Evolutionary conservation across 2,329 filamentous ascomycete genomes (phyloP).

Genomic region (Trichophyton mentagrophytes): DNA sequence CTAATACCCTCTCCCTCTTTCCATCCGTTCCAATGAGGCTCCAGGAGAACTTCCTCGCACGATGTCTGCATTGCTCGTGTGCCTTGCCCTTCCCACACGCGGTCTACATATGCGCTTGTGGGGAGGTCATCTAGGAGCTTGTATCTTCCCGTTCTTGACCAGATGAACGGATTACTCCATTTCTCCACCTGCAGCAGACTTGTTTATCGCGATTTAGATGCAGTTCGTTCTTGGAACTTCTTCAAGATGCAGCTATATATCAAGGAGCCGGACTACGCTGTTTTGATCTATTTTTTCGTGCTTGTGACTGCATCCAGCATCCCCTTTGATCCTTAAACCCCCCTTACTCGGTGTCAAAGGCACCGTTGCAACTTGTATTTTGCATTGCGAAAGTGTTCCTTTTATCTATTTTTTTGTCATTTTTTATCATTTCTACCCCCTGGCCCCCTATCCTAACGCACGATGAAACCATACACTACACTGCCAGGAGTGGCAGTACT

Average conservation of each 20-base stretch:
- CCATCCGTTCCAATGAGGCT: background rate
- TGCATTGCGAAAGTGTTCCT: background rate
- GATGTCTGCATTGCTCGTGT: background rate
- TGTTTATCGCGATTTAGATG: background rate
- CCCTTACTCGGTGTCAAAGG: background rate
- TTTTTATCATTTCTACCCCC: background rate
- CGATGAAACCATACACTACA: background rate
- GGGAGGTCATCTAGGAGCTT: background rate
- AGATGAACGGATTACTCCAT: slow-evolving; percentile 1
- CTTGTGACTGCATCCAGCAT: background rate
- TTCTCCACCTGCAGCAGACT: background rate
- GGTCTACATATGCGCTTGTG: background rate
- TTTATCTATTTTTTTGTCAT: background rate
- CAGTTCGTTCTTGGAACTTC: background rate
- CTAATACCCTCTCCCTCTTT: background rate
- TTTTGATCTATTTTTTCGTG: background rate
- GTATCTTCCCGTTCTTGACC: background rate
- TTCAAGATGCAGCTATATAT: background rate
- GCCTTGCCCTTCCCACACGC: background rate
- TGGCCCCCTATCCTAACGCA: background rate
- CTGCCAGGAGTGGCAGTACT: slow-evolving; percentile 3
- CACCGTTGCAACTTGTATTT: background rate
- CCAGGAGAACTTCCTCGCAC: background rate
- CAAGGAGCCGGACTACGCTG: background rate
- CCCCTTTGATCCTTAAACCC: background rate